phyloP scores from a whole-genome alignment of 2,329 filamentous ascomycete species.

The Emmonsiellopsis sp. region DNA sequence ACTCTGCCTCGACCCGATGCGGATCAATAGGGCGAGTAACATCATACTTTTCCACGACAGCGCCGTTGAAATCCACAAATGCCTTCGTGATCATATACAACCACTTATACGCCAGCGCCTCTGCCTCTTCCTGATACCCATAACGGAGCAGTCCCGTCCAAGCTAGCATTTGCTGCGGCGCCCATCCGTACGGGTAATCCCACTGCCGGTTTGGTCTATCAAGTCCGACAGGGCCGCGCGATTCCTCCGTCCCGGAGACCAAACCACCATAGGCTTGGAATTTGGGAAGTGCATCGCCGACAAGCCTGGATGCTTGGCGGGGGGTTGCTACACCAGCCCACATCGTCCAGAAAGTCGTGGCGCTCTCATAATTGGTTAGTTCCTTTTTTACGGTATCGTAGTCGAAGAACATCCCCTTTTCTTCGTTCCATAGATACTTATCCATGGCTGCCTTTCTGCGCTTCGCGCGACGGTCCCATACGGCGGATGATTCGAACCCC shows the following conservation, averaged over 20 bases:
- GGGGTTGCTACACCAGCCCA: conserved; percentile 88
- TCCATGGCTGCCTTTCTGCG: conserved; percentile 78
- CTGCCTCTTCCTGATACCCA: conserved; percentile 81
- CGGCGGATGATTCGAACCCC: conserved; percentile 69
- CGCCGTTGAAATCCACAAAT: conserved; percentile 96
- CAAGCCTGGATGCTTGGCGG: conserved; percentile 74
- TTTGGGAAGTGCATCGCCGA: conserved; percentile 69
- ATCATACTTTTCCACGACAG: conserved; percentile 98
- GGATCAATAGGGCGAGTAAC: conserved; percentile 84
- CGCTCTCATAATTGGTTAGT: conserved; percentile 77
- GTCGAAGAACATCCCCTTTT: conserved; percentile 94
- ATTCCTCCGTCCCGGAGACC: conserved; percentile 81
- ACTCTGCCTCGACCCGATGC: conserved; percentile 91
- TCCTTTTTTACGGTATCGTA: conserved; percentile 79
- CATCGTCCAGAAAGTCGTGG: conserved; percentile 94
- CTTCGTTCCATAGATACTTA: conserved; percentile 87
- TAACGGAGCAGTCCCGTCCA: conserved; percentile 91
- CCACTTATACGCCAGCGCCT: conserved; percentile 91
- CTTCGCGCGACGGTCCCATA: conserved; percentile 84
- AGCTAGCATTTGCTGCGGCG: conserved; percentile 94
- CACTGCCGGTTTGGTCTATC: conserved; percentile 91
- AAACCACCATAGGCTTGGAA: conserved; percentile 85
- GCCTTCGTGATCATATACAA: conserved; percentile 97
- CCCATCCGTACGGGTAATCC: conserved; percentile 98
- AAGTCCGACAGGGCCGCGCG: conserved; percentile 68